These are phyloP conservation scores for Nicotiana obtusifolia DNA, from an alignment of 257 asterid species.

Conservation along the genomic window DNA sequence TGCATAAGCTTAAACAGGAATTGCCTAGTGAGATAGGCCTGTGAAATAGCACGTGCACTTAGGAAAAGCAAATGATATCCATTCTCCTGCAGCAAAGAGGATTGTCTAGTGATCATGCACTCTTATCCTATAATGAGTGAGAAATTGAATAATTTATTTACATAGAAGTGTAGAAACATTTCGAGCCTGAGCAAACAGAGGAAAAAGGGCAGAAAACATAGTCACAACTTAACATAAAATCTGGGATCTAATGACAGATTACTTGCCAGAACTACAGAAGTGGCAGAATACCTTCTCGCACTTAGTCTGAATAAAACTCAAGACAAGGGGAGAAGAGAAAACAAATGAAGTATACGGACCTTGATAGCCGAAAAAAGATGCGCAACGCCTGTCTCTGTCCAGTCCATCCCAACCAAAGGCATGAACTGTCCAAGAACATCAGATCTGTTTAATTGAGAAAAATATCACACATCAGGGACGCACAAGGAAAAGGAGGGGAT, in stretches of 20 bases:
- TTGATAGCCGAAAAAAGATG: conserved; percentile 97
- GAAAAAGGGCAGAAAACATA: not conserved
- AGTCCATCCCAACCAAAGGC: conserved; percentile 98
- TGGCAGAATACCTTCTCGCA: not conserved
- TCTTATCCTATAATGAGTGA: not conserved
- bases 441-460: conserved; percentile 37
- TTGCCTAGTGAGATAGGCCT: conserved; percentile 78
- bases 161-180: not conserved
- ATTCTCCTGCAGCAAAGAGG: conserved; percentile 68
- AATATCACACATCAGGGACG: not conserved
- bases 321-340: conserved; percentile 1
- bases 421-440: conserved; percentile 93
- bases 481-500: not conserved
- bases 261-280: not conserved
- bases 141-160: not conserved
- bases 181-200: not conserved
- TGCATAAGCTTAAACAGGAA: conserved; percentile 80
- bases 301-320: not conserved
- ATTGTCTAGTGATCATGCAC: not conserved
- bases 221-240: not conserved
- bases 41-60: conserved; percentile 95
- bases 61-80: conserved; percentile 93
- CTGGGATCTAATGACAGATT: not conserved
- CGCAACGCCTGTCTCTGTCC: conserved; percentile 94
- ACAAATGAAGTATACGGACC: conserved; percentile 32